Conservation (phyloP, 768 basidiomycete species). For the Auriculariales sp. region DNA sequence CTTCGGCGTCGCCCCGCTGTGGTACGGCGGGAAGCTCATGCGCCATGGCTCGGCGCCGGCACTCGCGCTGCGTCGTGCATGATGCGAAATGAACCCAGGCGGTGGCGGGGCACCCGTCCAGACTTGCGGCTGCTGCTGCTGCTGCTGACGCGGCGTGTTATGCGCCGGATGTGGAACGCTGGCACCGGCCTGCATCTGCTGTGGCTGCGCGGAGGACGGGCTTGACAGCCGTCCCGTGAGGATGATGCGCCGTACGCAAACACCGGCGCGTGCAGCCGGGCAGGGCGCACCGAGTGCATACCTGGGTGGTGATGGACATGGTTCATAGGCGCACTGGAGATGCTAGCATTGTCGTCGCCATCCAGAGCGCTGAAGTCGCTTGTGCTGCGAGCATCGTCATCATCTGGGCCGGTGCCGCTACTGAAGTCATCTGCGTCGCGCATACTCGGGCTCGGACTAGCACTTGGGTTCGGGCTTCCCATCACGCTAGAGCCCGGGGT, state of each 20-base stretch:
- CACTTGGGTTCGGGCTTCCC: too few relatives aligned
- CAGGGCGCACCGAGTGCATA: too few relatives aligned
- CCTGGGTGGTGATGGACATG: background rate
- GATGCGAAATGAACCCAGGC: conserved; percentile 1
- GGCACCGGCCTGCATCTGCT: too few relatives aligned
- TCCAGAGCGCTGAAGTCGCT: background rate
- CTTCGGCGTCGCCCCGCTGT: background rate
- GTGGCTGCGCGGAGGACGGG: background rate
- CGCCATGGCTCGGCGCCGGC: background rate
- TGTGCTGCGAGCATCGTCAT: background rate
- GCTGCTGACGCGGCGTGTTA: background rate
- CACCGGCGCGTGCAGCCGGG: too few relatives aligned
- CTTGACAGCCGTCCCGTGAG: too few relatives aligned
- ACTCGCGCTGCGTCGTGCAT: background rate
- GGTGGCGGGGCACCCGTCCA: background rate
- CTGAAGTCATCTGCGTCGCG: too few relatives aligned
- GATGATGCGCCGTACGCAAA: too few relatives aligned
- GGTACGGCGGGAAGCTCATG: background rate
- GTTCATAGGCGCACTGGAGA: background rate
- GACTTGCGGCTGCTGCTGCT: background rate
- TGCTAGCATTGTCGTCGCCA: background rate
- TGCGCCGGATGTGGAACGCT: too few relatives aligned
- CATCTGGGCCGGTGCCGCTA: too few relatives aligned
- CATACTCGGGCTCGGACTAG: too few relatives aligned
- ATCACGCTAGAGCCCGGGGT: background rate